Conservation (phyloP, 495 filamentous ascomycete genomes). For the Staphylotrichum longicolle region DNA sequence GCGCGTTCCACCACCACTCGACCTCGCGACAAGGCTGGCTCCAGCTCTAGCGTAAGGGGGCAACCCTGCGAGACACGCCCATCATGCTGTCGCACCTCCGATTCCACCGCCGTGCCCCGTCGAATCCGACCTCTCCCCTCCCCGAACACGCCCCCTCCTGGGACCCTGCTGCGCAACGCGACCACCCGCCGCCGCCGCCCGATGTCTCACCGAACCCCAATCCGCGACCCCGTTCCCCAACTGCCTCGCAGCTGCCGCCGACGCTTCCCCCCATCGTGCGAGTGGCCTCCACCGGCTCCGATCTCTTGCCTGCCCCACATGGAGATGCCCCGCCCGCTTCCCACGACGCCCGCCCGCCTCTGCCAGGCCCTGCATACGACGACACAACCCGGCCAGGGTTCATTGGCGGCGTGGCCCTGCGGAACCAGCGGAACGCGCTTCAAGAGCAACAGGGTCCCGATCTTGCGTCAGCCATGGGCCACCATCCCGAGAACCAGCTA, state of each 20-base stretch:
- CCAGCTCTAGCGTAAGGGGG: too few species aligned
- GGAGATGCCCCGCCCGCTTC: conserved; percentile 23
- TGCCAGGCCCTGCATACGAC: conserved; percentile 29
- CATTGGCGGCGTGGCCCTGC: conserved; percentile 43
- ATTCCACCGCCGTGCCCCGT: conserved; percentile 53
- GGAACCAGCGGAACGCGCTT: conserved; percentile 37
- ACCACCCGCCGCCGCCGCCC: conserved; percentile 36
- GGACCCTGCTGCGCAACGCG: conserved; percentile 39
- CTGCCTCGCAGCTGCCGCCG: conserved; percentile 39
- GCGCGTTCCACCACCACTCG: too few species aligned
- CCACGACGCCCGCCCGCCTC: conserved; percentile 32
- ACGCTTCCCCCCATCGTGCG: conserved; percentile 47
- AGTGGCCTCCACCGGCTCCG: conserved; percentile 43
- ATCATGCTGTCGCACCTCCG: conserved; percentile 55
- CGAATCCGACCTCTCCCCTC: conserved; percentile 52
- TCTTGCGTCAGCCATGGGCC: conserved; percentile 20
- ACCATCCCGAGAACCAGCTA: conserved; percentile 27
- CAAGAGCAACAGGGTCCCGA: conserved; percentile 26
- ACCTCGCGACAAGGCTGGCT: too few species aligned
- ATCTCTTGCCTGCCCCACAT: conserved; percentile 16
- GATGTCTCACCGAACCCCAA: conserved; percentile 42
- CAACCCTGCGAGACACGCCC: too few species aligned
- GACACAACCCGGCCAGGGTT: conserved; percentile 33
- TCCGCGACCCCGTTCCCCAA: conserved; percentile 41
- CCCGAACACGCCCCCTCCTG: conserved; percentile 41